Conservation (phyloP, 345 rosid genomes). For the Eucalyptus lansdowneana region DNA sequence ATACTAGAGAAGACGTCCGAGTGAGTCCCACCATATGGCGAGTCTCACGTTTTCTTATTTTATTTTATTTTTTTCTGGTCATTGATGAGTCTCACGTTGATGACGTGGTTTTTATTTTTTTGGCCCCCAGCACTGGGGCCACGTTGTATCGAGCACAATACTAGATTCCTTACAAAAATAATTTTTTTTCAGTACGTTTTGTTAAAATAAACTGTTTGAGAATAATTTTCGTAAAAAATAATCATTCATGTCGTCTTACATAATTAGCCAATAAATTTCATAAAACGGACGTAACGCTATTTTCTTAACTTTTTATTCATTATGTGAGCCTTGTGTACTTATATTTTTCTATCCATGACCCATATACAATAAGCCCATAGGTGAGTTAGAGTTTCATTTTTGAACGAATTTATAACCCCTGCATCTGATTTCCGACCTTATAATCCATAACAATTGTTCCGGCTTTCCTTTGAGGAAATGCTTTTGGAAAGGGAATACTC, state of each 20-base stretch:
- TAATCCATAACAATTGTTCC: no score
- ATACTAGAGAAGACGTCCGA: no score
- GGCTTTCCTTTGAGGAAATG: neutral
- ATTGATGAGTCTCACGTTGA: neutral
- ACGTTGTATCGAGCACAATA: neutral
- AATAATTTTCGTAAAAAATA: no score
- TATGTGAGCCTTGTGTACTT: neutral
- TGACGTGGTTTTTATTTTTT: neutral
- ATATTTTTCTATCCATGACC: neutral
- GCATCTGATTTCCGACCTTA: neutral
- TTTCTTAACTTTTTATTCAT: neutral
- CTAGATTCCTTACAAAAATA: neutral
- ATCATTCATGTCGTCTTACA: neutral
- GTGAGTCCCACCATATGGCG: no score
- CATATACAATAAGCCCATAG: neutral
- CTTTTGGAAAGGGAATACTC: no score
- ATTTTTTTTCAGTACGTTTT: neutral
- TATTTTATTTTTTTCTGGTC: no score
- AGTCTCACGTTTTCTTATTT: no score
- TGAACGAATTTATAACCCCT: neutral
- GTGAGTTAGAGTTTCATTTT: neutral
- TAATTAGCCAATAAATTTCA: neutral
- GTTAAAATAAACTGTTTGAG: no score
- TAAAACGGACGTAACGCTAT: rapidly evolving
- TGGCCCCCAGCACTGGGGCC: neutral